Base-by-base conservation (phyloP, 2,329 filamentous ascomycete species). In the Aspergillus melleus region DNA sequence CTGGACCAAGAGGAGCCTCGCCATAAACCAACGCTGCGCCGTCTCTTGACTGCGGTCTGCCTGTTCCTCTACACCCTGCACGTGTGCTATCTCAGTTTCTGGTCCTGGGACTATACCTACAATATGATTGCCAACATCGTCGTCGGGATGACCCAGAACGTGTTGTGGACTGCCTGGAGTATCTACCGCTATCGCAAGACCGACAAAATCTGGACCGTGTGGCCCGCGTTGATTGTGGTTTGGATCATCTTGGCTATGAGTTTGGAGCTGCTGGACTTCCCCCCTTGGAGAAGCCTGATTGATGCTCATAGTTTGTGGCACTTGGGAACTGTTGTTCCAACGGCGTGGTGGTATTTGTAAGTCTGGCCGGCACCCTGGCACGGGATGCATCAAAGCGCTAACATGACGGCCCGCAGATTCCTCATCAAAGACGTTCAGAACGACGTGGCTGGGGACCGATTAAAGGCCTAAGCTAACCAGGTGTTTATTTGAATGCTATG, bases 291-390 rank as follows among this genome's bases (percentile, higher is more conserved):
- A 74, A 90, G 91, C 8, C 87, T 89, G 75, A 77, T 99, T 54
- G 95, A 99, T 81, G 95, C 95, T 4, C 95, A 99, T 79, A 93
- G 91, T 70, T 76, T 99, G 64, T 99, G 95, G 95, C 95, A 99
- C 83, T 74, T 96, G 62, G 92, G 93, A 58, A 99, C 95, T 0
- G 94, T 99, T 54, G 84, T 85, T 32, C 95, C 95, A 10, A 91
- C 91, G 0, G 81, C 95, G 53, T 84, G 96, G 81, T 97, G 91
- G 91, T 99, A 99, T 76, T 92, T 90, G 93, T 98, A 80, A 83
- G 92, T 88, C 49, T 36, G 11, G 19, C 24, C 42, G 20, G 12
- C 42, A 19, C 14, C 24, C 36, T 11, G 36, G 26, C 11, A 19
- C 19, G 19, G 8, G 39, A 14, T 47, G 32, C 52, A 61, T 61